Percentiles rank a stretch among this genome's conserved stretches.
These are phyloP conservation scores for Parvularia atlantis DNA, from an alignment of 78 protist species.

Conservation along the genomic window DNA sequence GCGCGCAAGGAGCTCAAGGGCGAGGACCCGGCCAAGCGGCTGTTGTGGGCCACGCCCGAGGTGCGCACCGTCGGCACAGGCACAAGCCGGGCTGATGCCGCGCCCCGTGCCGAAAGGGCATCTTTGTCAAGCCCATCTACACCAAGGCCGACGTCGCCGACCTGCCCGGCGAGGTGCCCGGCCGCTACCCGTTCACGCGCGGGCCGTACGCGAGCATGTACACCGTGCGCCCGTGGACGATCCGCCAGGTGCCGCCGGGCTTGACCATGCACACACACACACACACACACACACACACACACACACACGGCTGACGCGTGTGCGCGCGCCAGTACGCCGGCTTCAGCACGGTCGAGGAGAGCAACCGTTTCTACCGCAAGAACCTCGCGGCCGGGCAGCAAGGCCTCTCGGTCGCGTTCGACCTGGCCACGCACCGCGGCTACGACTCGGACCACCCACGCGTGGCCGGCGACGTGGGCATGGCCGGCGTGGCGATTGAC, in stretches of 20 bases:
- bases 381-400: constrained; percentile 82
- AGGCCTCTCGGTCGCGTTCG: constrained; percentile 95
- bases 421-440: constrained; percentile 96
- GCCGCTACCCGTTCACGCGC: constrained; percentile 85
- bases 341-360: constrained; percentile 90
- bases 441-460: constrained; percentile 91
- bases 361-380: constrained; percentile 79
- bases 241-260: constrained; percentile 96
- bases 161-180: constrained; percentile 49
- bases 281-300: neutral
- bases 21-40: neutral
- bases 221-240: constrained; percentile 86
- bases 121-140: constrained; percentile 20
- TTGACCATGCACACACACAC: no score
- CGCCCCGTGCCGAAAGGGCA: neutral
- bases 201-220: constrained; percentile 97
- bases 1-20: neutral
- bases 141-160: constrained; percentile 5
- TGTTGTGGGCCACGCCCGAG: neutral
- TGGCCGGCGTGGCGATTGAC: constrained; percentile 98
- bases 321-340: constrained; percentile 17
- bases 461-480: constrained; percentile 92
- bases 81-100: neutral
- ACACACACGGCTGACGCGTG: neutral
- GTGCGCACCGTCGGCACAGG: neutral